Evolutionary conservation across 305 asterid species (phyloP).

Genomic region (Striga hermonthica): DNA sequence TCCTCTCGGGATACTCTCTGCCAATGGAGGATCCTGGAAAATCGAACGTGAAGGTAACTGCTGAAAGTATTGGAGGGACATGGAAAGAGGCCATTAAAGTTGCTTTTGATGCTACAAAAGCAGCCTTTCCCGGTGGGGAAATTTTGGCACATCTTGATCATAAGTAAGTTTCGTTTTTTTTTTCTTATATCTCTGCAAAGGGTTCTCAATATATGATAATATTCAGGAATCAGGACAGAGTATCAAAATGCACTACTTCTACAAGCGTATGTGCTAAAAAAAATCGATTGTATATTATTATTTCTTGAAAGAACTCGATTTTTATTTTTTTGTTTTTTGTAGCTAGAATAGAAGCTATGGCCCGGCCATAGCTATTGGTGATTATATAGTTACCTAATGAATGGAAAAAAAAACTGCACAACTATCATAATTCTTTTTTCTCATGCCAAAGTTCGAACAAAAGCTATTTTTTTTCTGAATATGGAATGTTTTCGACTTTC

Average conservation of each 20-base stretch:
- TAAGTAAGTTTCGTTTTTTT: slow-evolving; percentile 46
- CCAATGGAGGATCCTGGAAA: slow-evolving; percentile 94
- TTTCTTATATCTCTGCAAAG: not conserved
- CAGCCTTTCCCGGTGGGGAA: slow-evolving; percentile 88
- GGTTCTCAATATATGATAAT: not conserved
- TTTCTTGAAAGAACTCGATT: too few species aligned
- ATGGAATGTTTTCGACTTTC: slow-evolving; percentile 2
- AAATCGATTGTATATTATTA: not conserved
- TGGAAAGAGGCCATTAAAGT: slow-evolving; percentile 86
- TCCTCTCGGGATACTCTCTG: slow-evolving; percentile 84
- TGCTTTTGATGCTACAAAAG: slow-evolving; percentile 69
- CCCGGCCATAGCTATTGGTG: too few species aligned
- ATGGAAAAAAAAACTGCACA: too few species aligned
- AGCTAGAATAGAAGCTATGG: too few species aligned
- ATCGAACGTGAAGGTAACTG: slow-evolving; percentile 41
- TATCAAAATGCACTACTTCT: too few species aligned
- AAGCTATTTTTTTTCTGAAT: not conserved
- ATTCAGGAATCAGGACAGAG: not conserved
- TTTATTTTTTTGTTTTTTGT: too few species aligned
- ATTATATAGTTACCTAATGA: too few species aligned
- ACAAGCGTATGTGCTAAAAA: too few species aligned
- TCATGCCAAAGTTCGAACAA: not conserved
- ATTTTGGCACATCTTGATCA: slow-evolving; percentile 93
- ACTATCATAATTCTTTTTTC: too few species aligned
- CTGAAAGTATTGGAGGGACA: slow-evolving; percentile 65